Conservation (phyloP, 768 basidiomycete species). For the Rhodocollybia butyracea region DNA sequence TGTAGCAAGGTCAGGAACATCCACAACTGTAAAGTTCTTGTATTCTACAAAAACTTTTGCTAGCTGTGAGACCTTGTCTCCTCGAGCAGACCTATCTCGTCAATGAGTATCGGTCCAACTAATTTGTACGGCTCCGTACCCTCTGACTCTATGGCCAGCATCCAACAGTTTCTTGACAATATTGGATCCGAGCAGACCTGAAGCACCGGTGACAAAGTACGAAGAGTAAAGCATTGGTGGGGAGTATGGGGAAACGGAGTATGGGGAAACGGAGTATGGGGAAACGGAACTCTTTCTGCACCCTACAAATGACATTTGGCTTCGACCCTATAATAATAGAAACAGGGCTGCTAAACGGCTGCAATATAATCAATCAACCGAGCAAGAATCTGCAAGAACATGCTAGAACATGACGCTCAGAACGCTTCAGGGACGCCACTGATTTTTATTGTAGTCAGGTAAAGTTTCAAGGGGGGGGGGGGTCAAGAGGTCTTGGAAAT, state of each 20-base stretch:
- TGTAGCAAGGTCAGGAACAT: constrained; percentile 1
- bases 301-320: too few relatives aligned
- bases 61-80: constrained; percentile 6
- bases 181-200: background rate
- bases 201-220: constrained; percentile 5
- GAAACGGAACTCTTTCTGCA: too few relatives aligned
- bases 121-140: too few relatives aligned
- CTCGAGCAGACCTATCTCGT: constrained; percentile 9
- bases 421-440: too few relatives aligned
- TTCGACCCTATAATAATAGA: too few relatives aligned
- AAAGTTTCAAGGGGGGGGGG: too few relatives aligned
- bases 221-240: background rate
- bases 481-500: too few relatives aligned
- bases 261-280: background rate
- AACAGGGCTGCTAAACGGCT: too few relatives aligned
- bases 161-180: constrained; percentile 6
- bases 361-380: too few relatives aligned
- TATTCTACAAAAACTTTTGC: background rate
- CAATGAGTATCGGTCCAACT: constrained; percentile 4
- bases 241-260: background rate
- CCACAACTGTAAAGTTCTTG: constrained; percentile 4
- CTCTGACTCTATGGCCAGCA: constrained; percentile 4
- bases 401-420: too few relatives aligned
- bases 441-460: too few relatives aligned
- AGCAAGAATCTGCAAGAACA: too few relatives aligned